Percentiles rank a stretch among this genome's conserved stretches.
phyloP scores from a whole-genome alignment of 108 stramenopile genomes.

The Pseudonitzschia multistriata region DNA sequence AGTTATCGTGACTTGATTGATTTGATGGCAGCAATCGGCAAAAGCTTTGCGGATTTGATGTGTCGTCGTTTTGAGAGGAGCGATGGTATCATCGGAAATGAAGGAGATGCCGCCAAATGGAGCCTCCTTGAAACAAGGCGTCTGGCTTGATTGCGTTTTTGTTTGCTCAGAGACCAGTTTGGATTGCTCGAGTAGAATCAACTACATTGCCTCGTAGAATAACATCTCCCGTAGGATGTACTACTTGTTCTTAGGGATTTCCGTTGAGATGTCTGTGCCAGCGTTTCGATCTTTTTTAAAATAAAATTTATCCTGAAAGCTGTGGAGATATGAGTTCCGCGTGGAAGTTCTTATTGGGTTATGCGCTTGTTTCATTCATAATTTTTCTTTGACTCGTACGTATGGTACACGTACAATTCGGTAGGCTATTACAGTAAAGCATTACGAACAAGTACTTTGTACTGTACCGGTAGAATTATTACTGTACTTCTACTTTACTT shows the following conservation, averaged over 20 bases:
- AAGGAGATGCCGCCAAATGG: conserved; percentile 12
- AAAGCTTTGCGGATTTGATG: background rate
- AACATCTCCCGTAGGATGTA: too few relatives aligned
- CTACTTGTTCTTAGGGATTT: background rate
- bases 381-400: background rate
- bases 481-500: too few relatives aligned
- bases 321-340: background rate
- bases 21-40: background rate
- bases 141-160: background rate
- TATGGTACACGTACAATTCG: too few relatives aligned
- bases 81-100: background rate
- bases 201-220: too few relatives aligned
- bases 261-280: background rate
- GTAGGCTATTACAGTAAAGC: too few relatives aligned
- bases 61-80: too few relatives aligned
- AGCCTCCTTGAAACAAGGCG: background rate
- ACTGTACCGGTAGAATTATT: too few relatives aligned
- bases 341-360: background rate
- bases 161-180: too few relatives aligned
- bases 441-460: too few relatives aligned
- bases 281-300: too few relatives aligned
- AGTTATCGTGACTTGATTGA: background rate
- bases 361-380: background rate
- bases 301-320: too few relatives aligned
- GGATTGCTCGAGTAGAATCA: too few relatives aligned